Base-by-base conservation (phyloP, 768 basidiomycete genomes). In the Tylopilus cervinicoccineus region DNA sequence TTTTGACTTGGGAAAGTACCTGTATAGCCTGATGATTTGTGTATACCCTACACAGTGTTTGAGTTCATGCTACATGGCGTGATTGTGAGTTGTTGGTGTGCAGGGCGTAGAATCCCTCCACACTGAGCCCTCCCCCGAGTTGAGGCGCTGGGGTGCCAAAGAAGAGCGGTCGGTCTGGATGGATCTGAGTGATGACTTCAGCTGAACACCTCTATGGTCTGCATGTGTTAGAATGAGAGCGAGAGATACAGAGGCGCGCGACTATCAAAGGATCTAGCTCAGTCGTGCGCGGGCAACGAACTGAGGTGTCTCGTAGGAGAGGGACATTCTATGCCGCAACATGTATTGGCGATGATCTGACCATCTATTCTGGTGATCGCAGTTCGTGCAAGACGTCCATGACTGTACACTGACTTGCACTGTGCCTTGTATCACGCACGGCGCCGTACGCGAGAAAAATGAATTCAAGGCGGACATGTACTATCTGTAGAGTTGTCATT, bases 1-100 rank as follows among this genome's bases (percentile, higher is more conserved):
- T 91, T 74, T 12, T 84, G 79, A 44, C 71, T 77, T 23, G 77
- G 81, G 53, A 88, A 91, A 1, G 70, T 76, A 16, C 68, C 69
- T 2, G 68, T 54, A 17, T 77, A 83, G 10, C 79, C 76, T 79
- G 52, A 73, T 79, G 13, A 75, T 71, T 4, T 65, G 57, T 19
- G 57, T 52, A 55, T 77, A 77, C 34, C 66, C 63, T 0, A 69
- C 71, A 3, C 80, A 64, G 29, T 76, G 75, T 13, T 74, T 69
- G 11, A 62, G 63, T 5, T 59, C 66, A 79, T 9, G 73, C 74
- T 2, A 74, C 72, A 34, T 75, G 77, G 53, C 68, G 86, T 60
- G 59, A 71, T 76, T 77, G 64, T 84, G 69, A 76, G 67, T 47
- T 61, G 75, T 65, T 69, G 71, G 56, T 68, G 69, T 22, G 66